phyloP scores from a whole-genome alignment of 2,329 filamentous ascomycete genomes.

The Scedosporium boydii region DNA sequence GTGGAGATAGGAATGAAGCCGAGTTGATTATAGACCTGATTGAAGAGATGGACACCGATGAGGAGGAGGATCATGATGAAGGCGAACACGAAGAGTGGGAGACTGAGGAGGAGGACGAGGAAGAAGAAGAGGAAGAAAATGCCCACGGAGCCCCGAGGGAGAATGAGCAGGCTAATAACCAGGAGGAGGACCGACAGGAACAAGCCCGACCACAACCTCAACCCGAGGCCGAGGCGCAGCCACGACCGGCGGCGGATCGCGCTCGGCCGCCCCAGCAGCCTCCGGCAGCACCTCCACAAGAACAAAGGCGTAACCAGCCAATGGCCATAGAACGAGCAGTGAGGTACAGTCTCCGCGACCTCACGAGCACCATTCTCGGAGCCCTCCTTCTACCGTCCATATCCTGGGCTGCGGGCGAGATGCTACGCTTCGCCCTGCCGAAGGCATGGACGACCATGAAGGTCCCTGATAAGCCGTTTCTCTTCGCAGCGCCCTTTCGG shows the following conservation, averaged over 20 bases:
- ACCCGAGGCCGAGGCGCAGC: slow-evolving; percentile 10
- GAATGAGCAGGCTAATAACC: slow-evolving; percentile 8
- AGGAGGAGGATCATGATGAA: slow-evolving; percentile 1
- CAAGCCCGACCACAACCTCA: slow-evolving; percentile 8
- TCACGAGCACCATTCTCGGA: slow-evolving; percentile 41
- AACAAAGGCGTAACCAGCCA: slow-evolving; percentile 24
- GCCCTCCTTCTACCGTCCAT: slow-evolving; percentile 72
- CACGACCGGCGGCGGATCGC: slow-evolving; percentile 8
- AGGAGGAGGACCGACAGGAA: not conserved
- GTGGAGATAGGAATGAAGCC: slow-evolving; percentile 13
- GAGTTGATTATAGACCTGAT: slow-evolving; percentile 19
- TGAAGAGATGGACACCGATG: slow-evolving; percentile 21
- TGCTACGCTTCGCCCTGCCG: slow-evolving; percentile 61
- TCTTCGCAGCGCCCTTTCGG: slow-evolving; percentile 7
- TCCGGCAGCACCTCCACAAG: slow-evolving; percentile 15
- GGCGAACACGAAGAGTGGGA: no score
- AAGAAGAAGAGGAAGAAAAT: slow-evolving; percentile 22
- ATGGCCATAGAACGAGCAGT: slow-evolving; percentile 17
- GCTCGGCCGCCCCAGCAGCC: slow-evolving; percentile 8
- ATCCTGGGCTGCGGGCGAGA: slow-evolving; percentile 67
- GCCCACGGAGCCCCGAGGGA: slow-evolving; percentile 32
- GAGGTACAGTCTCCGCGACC: slow-evolving; percentile 27
- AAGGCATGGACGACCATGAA: slow-evolving; percentile 50
- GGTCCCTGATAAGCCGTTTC: not conserved
- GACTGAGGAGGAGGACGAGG: slow-evolving; percentile 9